phyloP scores from a whole-genome alignment of 371 early-diverging fungal species.

The Mucor irregularis region DNA sequence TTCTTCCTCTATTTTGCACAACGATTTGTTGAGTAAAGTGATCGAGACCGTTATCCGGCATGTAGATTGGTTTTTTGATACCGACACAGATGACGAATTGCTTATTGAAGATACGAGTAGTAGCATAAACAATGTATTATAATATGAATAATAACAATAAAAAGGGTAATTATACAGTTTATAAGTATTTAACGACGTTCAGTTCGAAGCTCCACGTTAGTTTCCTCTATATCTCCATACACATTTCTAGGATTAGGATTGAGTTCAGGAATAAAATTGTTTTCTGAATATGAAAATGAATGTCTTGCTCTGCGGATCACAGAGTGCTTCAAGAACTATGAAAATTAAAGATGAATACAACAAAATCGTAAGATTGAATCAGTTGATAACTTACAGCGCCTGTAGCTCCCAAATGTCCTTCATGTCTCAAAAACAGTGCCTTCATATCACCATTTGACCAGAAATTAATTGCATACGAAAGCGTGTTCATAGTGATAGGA shows the following conservation, averaged over 20 bases:
- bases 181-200: no score
- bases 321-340: constrained; percentile 22
- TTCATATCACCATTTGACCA: constrained; percentile 96
- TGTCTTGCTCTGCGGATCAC: constrained; percentile 47
- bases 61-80: constrained; percentile 63
- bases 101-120: not conserved
- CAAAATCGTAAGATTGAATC: constrained; percentile 21
- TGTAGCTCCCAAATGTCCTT: constrained; percentile 95
- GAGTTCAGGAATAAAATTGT: constrained; percentile 34
- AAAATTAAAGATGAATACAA: not conserved
- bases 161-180: no score
- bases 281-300: constrained; percentile 73
- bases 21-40: constrained; percentile 54
- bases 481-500: constrained; percentile 94
- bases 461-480: constrained; percentile 94
- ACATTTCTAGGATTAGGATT: constrained; percentile 17
- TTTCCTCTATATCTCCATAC: constrained; percentile 19
- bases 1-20: constrained; percentile 52
- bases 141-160: not conserved
- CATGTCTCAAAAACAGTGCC: constrained; percentile 94
- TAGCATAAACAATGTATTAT: not conserved
- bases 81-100: constrained; percentile 8
- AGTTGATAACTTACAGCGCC: constrained; percentile 77
- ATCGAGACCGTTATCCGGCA: constrained; percentile 59
- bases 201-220: constrained; percentile 19